A percentile compares a stretch with the other conserved stretches of the same genome.
Conservation (phyloP, 2,329 filamentous ascomycete species). For the Pseudonectria foliicola region DNA sequence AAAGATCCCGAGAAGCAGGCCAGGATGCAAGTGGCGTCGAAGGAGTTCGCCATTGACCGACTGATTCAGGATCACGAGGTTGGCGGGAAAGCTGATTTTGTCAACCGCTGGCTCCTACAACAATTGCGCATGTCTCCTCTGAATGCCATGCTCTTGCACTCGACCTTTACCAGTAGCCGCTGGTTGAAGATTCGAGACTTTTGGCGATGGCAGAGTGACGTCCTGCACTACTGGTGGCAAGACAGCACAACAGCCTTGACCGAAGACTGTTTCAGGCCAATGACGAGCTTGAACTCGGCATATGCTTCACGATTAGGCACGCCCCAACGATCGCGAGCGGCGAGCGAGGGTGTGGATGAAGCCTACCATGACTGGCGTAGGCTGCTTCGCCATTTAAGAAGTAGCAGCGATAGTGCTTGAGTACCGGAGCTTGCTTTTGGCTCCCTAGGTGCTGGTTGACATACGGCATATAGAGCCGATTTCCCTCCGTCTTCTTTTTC, state of each 20-base stretch:
- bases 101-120: conserved; percentile 47
- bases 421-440: too few relatives aligned
- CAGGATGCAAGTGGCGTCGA: conserved; percentile 35
- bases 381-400: too few relatives aligned
- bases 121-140: conserved; percentile 40
- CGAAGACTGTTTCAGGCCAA: conserved; percentile 8
- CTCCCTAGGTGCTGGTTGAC: too few relatives aligned
- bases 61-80: conserved; percentile 31
- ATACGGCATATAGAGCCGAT: too few relatives aligned
- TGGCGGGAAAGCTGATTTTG: conserved; percentile 36
- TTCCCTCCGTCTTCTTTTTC: not conserved
- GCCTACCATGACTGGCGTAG: too few relatives aligned
- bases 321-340: conserved; percentile 20
- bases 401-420: too few relatives aligned
- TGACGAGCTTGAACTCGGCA: conserved; percentile 18
- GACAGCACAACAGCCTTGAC: conserved; percentile 17
- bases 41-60: conserved; percentile 41
- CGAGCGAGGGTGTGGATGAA: conserved; percentile 17
- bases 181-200: conserved; percentile 27
- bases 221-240: conserved; percentile 32
- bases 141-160: conserved; percentile 37
- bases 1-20: conserved; percentile 26
- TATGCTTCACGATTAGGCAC: conserved; percentile 20
- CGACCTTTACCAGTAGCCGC: conserved; percentile 21
- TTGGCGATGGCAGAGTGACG: conserved; percentile 31